Conservation (phyloP, 2,329 filamentous ascomycete genomes). For the Aspergillus fumigatiaffinis region DNA sequence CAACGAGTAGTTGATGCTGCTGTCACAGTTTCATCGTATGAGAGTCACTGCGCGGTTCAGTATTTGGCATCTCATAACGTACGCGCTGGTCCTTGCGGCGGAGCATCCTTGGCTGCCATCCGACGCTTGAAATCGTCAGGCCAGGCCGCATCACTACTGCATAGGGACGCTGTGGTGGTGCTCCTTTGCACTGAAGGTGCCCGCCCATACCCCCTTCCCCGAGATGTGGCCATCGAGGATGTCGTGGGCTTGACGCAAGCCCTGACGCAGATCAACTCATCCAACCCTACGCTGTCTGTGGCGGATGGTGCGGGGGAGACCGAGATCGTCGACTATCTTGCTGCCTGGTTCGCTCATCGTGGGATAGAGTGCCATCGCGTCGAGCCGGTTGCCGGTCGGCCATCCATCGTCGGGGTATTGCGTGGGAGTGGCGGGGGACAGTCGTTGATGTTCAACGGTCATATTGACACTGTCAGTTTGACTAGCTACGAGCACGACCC, state of each 20-base stretch:
- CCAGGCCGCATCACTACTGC: constrained; percentile 32
- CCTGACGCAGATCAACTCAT: constrained; percentile 49
- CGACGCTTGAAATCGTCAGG: constrained; percentile 39
- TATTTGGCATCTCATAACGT: constrained; percentile 50
- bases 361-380: constrained; percentile 50
- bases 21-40: constrained; percentile 57
- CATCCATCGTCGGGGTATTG: constrained; percentile 49
- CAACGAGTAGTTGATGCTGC: constrained; percentile 56
- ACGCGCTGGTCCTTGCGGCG: constrained; percentile 60
- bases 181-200: constrained; percentile 64
- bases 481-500: constrained; percentile 46
- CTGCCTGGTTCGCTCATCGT: constrained; percentile 50
- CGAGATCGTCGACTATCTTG: constrained; percentile 45
- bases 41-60: constrained; percentile 57
- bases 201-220: constrained; percentile 50
- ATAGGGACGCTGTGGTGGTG: constrained; percentile 55
- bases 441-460: constrained; percentile 52
- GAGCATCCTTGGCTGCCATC: constrained; percentile 54
- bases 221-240: constrained; percentile 41
- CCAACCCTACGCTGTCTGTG: constrained; percentile 44
- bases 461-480: constrained; percentile 51
- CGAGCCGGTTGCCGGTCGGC: constrained; percentile 45
- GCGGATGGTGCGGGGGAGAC: constrained; percentile 45
- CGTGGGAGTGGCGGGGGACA: constrained; percentile 47
- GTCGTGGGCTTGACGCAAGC: constrained; percentile 42